A percentile compares a stretch with the other conserved stretches of the same genome.
Evolutionary conservation across 1,139 yeast genomes (phyloP).

Genomic region (Hanseniaspora uvarum): DNA sequence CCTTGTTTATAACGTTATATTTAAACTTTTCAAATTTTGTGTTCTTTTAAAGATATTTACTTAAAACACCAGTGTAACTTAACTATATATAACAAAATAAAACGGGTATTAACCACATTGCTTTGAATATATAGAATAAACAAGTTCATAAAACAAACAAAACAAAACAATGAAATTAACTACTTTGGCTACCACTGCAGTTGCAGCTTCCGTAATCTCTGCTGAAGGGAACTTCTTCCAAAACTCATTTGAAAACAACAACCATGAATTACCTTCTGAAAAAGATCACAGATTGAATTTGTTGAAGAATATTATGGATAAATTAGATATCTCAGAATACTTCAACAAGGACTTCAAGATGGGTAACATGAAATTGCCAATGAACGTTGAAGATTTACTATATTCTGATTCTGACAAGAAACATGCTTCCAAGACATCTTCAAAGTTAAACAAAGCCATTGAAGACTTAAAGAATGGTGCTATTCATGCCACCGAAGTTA

Average conservation of each 20-base stretch:
- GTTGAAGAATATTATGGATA: slow-evolving; percentile 15
- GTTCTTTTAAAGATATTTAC: not conserved
- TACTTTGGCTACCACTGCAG: slow-evolving; percentile 16
- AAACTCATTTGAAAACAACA: slow-evolving; percentile 15
- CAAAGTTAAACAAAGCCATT: slow-evolving; percentile 1
- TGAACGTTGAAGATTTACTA: slow-evolving; percentile 13
- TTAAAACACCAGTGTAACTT: not conserved
- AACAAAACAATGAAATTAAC: slow-evolving; percentile 6
- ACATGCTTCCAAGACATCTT: not conserved
- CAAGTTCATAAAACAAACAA: not conserved
- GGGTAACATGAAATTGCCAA: slow-evolving; percentile 16
- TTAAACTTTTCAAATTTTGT: not conserved
- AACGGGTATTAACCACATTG: not conserved
- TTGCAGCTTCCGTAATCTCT: slow-evolving; percentile 9
- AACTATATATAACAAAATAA: not conserved
- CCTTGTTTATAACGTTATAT: not conserved
- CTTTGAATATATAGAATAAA: not conserved
- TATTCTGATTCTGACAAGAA: slow-evolving; percentile 2
- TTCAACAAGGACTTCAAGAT: slow-evolving; percentile 11
- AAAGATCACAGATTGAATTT: slow-evolving; percentile 16
- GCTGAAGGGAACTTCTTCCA: slow-evolving; percentile 11
- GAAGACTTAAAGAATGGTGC: slow-evolving; percentile 1
- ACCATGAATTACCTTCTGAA: slow-evolving; percentile 7
- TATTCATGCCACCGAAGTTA: slow-evolving; percentile 7
- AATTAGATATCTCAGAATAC: slow-evolving; percentile 14